These are phyloP conservation scores for Didymella exigua DNA, from an alignment of 2,329 filamentous ascomycete genomes.

Conservation along the genomic window DNA sequence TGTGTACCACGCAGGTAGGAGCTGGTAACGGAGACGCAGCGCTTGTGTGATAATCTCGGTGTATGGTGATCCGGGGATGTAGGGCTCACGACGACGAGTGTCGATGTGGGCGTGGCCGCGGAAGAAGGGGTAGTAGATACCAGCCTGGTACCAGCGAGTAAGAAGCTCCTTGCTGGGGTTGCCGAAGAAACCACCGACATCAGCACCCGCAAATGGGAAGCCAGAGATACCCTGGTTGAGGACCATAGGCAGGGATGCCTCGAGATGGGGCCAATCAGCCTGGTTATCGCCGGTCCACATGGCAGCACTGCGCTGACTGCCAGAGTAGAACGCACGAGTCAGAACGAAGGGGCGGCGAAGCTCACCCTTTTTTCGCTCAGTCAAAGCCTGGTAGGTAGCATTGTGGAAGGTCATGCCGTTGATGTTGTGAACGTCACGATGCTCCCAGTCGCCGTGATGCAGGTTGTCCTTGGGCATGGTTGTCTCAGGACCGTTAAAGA, in stretches of 20 bases:
- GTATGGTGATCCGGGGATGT: slow-evolving; percentile 83
- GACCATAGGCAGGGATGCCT: slow-evolving; percentile 90
- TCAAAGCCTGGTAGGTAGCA: slow-evolving; percentile 83
- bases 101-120: slow-evolving; percentile 97
- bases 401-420: slow-evolving; percentile 96
- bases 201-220: slow-evolving; percentile 91
- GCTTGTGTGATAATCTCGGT: slow-evolving; percentile 85
- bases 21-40: slow-evolving; percentile 82
- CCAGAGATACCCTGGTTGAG: slow-evolving; percentile 90
- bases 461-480: slow-evolving; percentile 99
- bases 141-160: slow-evolving; percentile 94
- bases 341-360: slow-evolving; percentile 86
- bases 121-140: slow-evolving; percentile 98
- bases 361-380: slow-evolving; percentile 85
- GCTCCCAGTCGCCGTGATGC: slow-evolving; percentile 90
- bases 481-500: slow-evolving; percentile 97
- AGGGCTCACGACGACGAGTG: slow-evolving; percentile 90
- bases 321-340: slow-evolving; percentile 89
- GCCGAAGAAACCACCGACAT: slow-evolving; percentile 97
- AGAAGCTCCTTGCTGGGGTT: slow-evolving; percentile 93
- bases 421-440: slow-evolving; percentile 93
- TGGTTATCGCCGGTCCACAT: slow-evolving; percentile 99
- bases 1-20: slow-evolving; percentile 95
- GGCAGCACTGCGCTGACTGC: slow-evolving; percentile 85
- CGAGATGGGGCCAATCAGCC: slow-evolving; percentile 88